Evolutionary conservation across 345 rosid genomes (phyloP).

Genomic region (Boechera retrofracta): DNA sequence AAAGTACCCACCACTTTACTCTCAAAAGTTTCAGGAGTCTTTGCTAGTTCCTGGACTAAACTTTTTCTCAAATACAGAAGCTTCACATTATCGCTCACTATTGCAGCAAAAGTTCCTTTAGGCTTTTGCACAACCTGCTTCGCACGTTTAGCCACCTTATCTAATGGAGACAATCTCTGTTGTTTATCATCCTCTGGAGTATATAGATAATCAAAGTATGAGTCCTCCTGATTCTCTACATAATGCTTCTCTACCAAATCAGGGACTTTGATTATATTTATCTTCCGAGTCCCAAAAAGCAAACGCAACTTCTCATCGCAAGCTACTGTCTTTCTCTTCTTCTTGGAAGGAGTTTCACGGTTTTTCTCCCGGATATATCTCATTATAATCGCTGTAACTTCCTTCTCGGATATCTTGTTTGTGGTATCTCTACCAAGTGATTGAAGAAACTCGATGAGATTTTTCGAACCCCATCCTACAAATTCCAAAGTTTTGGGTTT

Average conservation of each 20-base stretch:
- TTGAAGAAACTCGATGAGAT: conserved; percentile 64
- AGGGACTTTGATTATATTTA: conserved; percentile 54
- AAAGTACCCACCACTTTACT: conserved; percentile 65
- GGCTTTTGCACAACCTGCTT: conserved; percentile 40
- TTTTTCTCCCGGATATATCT: conserved; percentile 52
- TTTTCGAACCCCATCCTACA: conserved; percentile 78
- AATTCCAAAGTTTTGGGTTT: conserved; percentile 55
- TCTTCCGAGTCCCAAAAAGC: conserved; percentile 60
- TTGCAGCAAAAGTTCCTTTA: conserved; percentile 62
- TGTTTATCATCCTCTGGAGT: conserved; percentile 53
- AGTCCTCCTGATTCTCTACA: conserved; percentile 60
- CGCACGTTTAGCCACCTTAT: conserved; percentile 37
- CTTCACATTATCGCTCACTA: conserved; percentile 68
- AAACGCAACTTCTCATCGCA: conserved; percentile 60
- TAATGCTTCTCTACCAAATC: conserved; percentile 67
- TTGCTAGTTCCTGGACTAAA: conserved; percentile 60
- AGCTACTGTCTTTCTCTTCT: conserved; percentile 45
- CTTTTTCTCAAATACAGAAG: conserved; percentile 71
- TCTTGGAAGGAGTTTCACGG: conserved; percentile 47
- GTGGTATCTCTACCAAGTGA: conserved; percentile 59
- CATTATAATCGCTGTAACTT: conserved; percentile 50
- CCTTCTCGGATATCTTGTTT: conserved; percentile 53
- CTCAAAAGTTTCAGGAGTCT: conserved; percentile 58
- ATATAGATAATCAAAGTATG: conserved; percentile 46
- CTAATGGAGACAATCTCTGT: conserved; percentile 25